Evolutionary conservation across 1,284 basidiomycete species (phyloP), one percentile per base, ranked within the genome.

Genomic region (Coniophora puteana): DNA sequence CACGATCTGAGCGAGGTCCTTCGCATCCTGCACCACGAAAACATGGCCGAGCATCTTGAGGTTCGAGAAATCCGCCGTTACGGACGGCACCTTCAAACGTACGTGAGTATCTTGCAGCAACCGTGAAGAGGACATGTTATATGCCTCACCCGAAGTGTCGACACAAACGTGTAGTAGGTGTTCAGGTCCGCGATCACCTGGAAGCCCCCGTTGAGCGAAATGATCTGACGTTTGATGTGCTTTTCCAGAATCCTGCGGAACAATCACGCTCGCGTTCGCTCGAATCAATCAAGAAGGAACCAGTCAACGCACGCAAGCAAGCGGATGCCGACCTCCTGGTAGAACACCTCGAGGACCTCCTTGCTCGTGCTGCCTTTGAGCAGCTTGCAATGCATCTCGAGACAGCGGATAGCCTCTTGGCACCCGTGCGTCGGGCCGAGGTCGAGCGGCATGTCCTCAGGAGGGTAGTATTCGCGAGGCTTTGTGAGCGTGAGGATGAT

Each of bases 31-130:
- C 6, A 90, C 87, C 36, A 97, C 91, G 60, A 86, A 99, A 7
- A 98, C 89, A 55, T 96, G 93, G 0, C 93, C 94, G 6, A 98
- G 72, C 89, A 97, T 94, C 64, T 96, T 97, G 42, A 99, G 74
- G 52, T 93, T 86, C 12, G 92, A 84, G 54, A 98, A 98, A 50
- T 96, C 92, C 0, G 83, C 73, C 0, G 83, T 83, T 16, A 98
- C 83, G 18, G 69, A 66, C 16, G 79, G 69, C 2, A 83, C 70
- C 76, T 79, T 21, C 7, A 28, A 43, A 10, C 30, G 28, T 18
- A 18, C 18, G 29, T 22, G 24, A 30, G 8, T 6, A 10, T 20
- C 16, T 11, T n/a, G 11, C 18, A 18, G 28, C 8, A 16, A 31
- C n/a, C n/a, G 27, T 13, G 12, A 22, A 16, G 13, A 13, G 4